Evolutionary conservation across 306 rosid species (phyloP).

Genomic region (Malus asiatica): DNA sequence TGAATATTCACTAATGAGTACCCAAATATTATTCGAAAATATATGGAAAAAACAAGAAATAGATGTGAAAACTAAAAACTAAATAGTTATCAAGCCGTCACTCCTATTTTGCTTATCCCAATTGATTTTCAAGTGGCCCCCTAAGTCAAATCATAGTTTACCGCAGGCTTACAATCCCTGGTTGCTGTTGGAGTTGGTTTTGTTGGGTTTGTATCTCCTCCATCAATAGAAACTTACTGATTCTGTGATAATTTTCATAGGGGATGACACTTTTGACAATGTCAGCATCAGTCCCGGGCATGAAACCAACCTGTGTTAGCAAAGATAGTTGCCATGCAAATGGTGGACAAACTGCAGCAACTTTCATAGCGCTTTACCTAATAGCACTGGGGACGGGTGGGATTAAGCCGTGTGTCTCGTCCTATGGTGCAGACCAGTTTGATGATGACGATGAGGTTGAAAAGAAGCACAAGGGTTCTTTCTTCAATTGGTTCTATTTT

Average conservation of each 20-base stretch:
- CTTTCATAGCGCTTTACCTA: slow-evolving; percentile 55
- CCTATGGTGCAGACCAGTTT: slow-evolving; percentile 82
- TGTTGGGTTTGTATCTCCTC: not conserved
- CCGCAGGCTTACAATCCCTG: not conserved
- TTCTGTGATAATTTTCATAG: slow-evolving; percentile 20
- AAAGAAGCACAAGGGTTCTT: slow-evolving; percentile 56
- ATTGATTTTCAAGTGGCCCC: not conserved
- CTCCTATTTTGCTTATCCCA: not conserved
- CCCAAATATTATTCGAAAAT: too few species aligned
- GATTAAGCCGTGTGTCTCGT: slow-evolving; percentile 74
- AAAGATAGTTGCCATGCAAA: slow-evolving; percentile 49
- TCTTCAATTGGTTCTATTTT: slow-evolving; percentile 82
- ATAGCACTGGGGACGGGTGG: slow-evolving; percentile 80
- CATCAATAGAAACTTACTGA: not conserved
- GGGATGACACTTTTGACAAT: slow-evolving; percentile 77
- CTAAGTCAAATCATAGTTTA: not conserved
- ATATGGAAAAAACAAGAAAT: not conserved
- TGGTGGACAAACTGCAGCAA: slow-evolving; percentile 32
- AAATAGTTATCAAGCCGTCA: not conserved
- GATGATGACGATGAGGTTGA: slow-evolving; percentile 52
- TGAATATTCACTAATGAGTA: too few species aligned
- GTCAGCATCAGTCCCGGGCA: slow-evolving; percentile 59
- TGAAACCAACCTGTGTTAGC: slow-evolving; percentile 52
- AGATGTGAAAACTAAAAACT: not conserved
- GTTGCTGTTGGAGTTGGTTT: not conserved